Base-by-base conservation (phyloP, 805 yeast species). In the Sugiyamaella americana region DNA sequence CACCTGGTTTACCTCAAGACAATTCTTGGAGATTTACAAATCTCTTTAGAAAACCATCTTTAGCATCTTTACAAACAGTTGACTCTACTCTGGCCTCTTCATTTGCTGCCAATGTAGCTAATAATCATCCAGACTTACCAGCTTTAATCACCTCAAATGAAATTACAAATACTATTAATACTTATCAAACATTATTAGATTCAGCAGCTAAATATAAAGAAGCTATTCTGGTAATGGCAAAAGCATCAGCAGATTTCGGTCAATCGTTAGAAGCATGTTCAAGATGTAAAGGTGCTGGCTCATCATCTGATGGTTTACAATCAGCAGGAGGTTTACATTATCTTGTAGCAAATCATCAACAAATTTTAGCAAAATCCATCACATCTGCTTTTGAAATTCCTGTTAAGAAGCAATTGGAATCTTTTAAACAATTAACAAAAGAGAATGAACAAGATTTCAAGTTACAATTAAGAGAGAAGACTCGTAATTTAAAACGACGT, bases 321-420 rank as follows among this genome's bases (percentile, higher is more conserved):
- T 74, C 79, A 41, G 84, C 89, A 2, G 82, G 87, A 37, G 95
- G 95, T 0, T 67, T 87, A 46, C 89, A 85, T 55, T 80, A 77
- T 58, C 69, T 87, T 37, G 74, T 85, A 17, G 80, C 91, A 0
- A 86, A 85, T 60, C 93, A 86, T 59, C 83, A 84, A 51, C 81
- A 80, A 51, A 77, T 87, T 11, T 69, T 87, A 53, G 74, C 87
- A 13, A 68, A 78, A 44, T 65, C 79, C 40, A 61, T 87, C 1
- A 64, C 67, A n/a, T 58, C 69, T n/a, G 70, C 74, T 29, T 77
- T 87, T 56, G 78, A 74, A 45, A 67, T 62, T 13, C 85, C 87
- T 0, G 65, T 84, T 30, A 52, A 55, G 11, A 60, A 64, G 3
- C 74, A 75, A 34, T 67, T 78, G 13, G 67, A 62, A 4, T 62